Conservation (phyloP, 225 moss, liverwort and hornwort species). For the Ulota crispa region DNA sequence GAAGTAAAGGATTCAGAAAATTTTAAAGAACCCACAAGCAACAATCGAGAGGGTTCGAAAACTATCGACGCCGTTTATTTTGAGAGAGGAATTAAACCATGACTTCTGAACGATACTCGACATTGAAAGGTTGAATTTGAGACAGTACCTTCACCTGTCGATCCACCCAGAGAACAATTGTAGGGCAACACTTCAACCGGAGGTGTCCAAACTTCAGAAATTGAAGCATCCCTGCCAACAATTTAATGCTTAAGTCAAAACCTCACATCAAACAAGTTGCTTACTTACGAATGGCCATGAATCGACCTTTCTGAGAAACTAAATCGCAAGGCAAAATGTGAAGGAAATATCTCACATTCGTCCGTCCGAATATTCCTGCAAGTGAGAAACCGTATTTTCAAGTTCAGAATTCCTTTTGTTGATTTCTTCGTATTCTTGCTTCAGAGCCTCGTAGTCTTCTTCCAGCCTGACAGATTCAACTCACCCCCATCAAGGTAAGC, state of each 20-base stretch:
- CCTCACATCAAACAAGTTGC: not conserved
- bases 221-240: constrained; percentile 42
- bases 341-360: constrained; percentile 42
- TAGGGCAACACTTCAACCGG: constrained; percentile 51
- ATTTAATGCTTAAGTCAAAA: constrained; percentile 3
- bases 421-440: constrained; percentile 57
- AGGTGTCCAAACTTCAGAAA: constrained; percentile 47
- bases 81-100: not conserved
- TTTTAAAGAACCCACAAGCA: not conserved
- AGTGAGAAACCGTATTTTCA: constrained; percentile 43
- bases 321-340: not conserved
- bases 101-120: not conserved
- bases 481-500: constrained; percentile 11
- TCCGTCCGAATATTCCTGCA: constrained; percentile 53
- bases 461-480: constrained; percentile 46
- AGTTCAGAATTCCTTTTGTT: constrained; percentile 62
- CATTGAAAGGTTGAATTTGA: not conserved
- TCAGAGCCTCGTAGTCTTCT: constrained; percentile 60
- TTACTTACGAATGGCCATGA: not conserved
- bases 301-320: not conserved
- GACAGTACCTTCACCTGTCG: constrained; percentile 39
- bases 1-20: not conserved
- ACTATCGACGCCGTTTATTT: not conserved
- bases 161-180: constrained; percentile 44
- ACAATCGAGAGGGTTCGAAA: not conserved